A percentile compares a stretch with the other conserved stretches of the same genome.
Conservation (phyloP, 2,329 filamentous ascomycete genomes). For the Scedosporium dehoogii region DNA sequence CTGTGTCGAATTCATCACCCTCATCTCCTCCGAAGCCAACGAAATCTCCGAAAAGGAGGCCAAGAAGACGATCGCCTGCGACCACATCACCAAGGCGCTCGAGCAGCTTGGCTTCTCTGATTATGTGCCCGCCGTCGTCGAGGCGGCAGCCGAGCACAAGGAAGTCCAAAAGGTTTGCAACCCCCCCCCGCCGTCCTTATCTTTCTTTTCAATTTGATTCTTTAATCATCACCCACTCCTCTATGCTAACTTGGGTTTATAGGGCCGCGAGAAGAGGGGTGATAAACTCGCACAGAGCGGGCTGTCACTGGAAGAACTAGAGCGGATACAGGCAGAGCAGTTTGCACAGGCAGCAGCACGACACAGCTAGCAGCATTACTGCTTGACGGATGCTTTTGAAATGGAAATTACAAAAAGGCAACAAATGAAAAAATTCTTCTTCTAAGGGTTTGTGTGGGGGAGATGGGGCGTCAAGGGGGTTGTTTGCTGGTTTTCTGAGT, state of each 20-base stretch:
- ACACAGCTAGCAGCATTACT: slow-evolving; percentile 7
- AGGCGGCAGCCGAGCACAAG: slow-evolving; percentile 85
- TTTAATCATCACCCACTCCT: slow-evolving; percentile 19
- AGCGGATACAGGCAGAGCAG: slow-evolving; percentile 80
- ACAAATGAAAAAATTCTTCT: too few relatives aligned
- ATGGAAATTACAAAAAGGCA: too few relatives aligned
- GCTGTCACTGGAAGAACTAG: slow-evolving; percentile 80
- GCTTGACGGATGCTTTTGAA: too few relatives aligned
- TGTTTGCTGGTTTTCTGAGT: neutral
- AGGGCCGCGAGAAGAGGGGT: slow-evolving; percentile 93
- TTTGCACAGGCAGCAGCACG: slow-evolving; percentile 60
- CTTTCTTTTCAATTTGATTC: too few relatives aligned
- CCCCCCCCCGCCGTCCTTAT: too few relatives aligned
- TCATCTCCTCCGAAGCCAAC: slow-evolving; percentile 97
- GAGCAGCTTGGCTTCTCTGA: slow-evolving; percentile 87
- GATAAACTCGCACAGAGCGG: slow-evolving; percentile 96
- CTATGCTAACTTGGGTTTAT: slow-evolving; percentile 46
- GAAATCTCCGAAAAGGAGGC: slow-evolving; percentile 98
- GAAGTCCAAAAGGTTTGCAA: slow-evolving; percentile 81
- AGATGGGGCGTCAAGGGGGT: neutral
- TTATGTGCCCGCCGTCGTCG: slow-evolving; percentile 79
- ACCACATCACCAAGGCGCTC: slow-evolving; percentile 92
- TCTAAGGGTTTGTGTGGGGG: neutral
- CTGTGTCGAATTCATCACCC: slow-evolving; percentile 97
- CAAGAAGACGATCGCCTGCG: slow-evolving; percentile 97